Evolutionary conservation across 257 asterid species (phyloP).

Genomic region (Handroanthus guayacan): DNA sequence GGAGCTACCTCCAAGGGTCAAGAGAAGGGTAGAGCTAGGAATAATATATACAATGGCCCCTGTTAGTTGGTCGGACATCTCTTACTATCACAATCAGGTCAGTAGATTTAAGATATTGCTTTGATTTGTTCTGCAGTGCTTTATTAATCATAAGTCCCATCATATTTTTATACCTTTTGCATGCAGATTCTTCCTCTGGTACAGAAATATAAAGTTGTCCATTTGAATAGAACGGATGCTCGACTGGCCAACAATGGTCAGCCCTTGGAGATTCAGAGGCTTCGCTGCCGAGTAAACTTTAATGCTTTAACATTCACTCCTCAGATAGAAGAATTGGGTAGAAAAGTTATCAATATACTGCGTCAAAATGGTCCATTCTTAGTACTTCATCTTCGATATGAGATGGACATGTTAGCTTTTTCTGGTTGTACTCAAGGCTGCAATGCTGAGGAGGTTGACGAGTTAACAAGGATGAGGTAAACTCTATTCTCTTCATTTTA

Average conservation of each 20-base stretch:
- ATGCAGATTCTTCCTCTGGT: constrained; percentile 69
- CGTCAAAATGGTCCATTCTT: constrained; percentile 67
- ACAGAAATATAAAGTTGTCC: constrained; percentile 72
- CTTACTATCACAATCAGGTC: constrained; percentile 75
- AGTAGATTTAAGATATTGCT: not conserved
- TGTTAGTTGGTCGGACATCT: constrained; percentile 74
- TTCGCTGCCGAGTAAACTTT: constrained; percentile 73
- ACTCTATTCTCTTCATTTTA: not conserved
- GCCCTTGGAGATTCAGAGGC: constrained; percentile 65
- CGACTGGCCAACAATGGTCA: constrained; percentile 72
- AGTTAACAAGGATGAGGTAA: constrained; percentile 75
- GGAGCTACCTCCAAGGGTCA: constrained; percentile 70
- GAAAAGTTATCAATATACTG: constrained; percentile 62
- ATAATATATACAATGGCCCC: constrained; percentile 64
- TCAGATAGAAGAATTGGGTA: constrained; percentile 73
- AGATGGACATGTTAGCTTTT: constrained; percentile 81
- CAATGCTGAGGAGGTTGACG: constrained; percentile 67
- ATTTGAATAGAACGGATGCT: constrained; percentile 68
- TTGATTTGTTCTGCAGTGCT: not conserved
- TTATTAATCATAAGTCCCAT: constrained; percentile 7
- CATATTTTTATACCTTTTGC: not conserved
- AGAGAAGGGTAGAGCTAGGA: constrained; percentile 69
- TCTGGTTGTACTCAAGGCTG: constrained; percentile 80
- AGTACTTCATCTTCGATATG: constrained; percentile 79
- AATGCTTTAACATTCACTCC: constrained; percentile 63